These are phyloP conservation scores for Coniochaeta sp. DNA, from an alignment of 2,329 filamentous ascomycete species.

Conservation along the genomic window DNA sequence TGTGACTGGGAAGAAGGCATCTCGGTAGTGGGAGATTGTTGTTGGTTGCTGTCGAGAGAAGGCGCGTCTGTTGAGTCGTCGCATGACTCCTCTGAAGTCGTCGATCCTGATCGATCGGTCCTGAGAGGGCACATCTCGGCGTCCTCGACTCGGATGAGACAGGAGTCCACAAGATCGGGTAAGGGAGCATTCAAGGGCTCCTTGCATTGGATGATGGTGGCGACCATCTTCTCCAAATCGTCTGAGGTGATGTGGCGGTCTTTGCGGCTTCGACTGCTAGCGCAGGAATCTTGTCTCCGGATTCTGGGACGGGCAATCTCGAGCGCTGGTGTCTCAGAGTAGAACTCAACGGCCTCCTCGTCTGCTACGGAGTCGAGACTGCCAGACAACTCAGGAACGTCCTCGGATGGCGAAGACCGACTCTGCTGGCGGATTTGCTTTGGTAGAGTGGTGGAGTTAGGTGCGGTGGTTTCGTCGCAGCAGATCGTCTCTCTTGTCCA, in stretches of 20 bases:
- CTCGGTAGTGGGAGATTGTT: conserved; percentile 28
- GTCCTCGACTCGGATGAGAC: not conserved
- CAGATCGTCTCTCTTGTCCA: conserved; percentile 94
- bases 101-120: conserved; percentile 34
- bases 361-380: conserved; percentile 70
- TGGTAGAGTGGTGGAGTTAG: conserved; percentile 34
- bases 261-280: conserved; percentile 60
- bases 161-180: conserved; percentile 27
- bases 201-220: conserved; percentile 86
- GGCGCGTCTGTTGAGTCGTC: conserved; percentile 55
- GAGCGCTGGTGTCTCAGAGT: conserved; percentile 43
- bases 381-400: conserved; percentile 65
- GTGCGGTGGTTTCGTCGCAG: conserved; percentile 52
- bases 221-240: conserved; percentile 89
- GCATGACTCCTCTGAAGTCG: conserved; percentile 40
- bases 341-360: conserved; percentile 57
- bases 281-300: conserved; percentile 62
- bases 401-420: conserved; percentile 33
- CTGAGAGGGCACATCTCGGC: conserved; percentile 13
- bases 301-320: conserved; percentile 61
- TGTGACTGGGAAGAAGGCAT: conserved; percentile 41
- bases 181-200: conserved; percentile 53
- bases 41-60: conserved; percentile 28
- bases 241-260: conserved; percentile 90
- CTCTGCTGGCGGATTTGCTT: conserved; percentile 33